These are phyloP conservation scores for Cadophora gregata DNA, from an alignment of 2,329 filamentous ascomycete species.

Conservation along the genomic window DNA sequence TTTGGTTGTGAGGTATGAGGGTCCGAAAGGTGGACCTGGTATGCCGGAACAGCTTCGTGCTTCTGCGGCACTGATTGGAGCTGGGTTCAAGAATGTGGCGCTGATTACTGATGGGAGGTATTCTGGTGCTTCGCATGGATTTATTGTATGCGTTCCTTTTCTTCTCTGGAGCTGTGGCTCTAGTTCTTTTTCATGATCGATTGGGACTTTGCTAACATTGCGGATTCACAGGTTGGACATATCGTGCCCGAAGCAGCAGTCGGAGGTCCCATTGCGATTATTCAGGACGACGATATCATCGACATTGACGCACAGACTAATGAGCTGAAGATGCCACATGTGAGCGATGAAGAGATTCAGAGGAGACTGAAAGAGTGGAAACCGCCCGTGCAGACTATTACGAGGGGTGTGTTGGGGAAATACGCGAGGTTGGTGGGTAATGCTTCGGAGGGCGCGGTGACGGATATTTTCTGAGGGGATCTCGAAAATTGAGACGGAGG, in stretches of 20 bases:
- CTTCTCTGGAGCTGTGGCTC: not conserved
- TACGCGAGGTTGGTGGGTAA: slow-evolving; percentile 3
- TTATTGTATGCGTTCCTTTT: slow-evolving; percentile 61
- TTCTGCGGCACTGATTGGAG: slow-evolving; percentile 90
- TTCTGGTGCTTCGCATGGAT: slow-evolving; percentile 75
- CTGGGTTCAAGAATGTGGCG: slow-evolving; percentile 83
- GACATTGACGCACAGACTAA: slow-evolving; percentile 87
- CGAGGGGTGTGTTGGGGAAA: not conserved
- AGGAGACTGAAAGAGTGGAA: slow-evolving; percentile 3
- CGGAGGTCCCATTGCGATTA: slow-evolving; percentile 86
- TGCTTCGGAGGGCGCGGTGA: slow-evolving; percentile 8
- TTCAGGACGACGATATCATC: slow-evolving; percentile 79
- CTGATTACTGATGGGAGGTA: slow-evolving; percentile 93
- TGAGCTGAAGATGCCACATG: slow-evolving; percentile 3
- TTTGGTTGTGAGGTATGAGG: slow-evolving; percentile 90
- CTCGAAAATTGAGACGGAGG: not conserved
- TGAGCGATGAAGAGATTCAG: not conserved
- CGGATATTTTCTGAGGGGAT: not conserved
- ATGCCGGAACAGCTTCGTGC: slow-evolving; percentile 97
- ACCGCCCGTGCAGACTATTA: not conserved
- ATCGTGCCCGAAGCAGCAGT: slow-evolving; percentile 89
- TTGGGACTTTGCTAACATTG: not conserved
- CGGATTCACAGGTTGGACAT: slow-evolving; percentile 65
- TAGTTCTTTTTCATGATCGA: not conserved
- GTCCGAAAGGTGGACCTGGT: slow-evolving; percentile 89